Percentiles rank a stretch among this genome's conserved stretches.
Evolutionary conservation across 345 rosid species (phyloP).

Genomic region (Murraya paniculata): DNA sequence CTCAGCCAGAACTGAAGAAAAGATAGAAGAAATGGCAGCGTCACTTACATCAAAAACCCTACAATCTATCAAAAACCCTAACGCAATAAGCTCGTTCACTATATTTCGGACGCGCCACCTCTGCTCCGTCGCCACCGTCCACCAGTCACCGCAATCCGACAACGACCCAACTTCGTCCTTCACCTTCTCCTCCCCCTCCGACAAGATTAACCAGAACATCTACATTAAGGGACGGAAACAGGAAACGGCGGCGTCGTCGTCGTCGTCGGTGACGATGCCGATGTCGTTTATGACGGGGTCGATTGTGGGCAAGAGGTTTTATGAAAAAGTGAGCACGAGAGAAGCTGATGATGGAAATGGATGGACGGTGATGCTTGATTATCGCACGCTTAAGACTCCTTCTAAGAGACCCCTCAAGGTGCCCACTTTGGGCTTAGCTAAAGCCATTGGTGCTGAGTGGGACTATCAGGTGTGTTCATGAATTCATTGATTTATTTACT

Average conservation of each 20-base stretch:
- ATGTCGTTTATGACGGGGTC: slow-evolving; percentile 93
- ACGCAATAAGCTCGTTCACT: not conserved
- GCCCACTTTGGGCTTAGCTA: slow-evolving; percentile 74
- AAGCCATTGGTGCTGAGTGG: slow-evolving; percentile 94
- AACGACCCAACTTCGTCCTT: slow-evolving; percentile 49
- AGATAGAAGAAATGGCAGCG: slow-evolving; percentile 31
- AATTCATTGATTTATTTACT: not conserved
- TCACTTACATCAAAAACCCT: slow-evolving; percentile 42
- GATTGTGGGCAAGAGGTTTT: slow-evolving; percentile 81
- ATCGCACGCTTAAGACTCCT: slow-evolving; percentile 86
- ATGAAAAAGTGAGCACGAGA: slow-evolving; percentile 72
- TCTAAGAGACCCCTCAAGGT: slow-evolving; percentile 78
- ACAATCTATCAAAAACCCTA: slow-evolving; percentile 30
- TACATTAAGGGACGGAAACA: slow-evolving; percentile 37
- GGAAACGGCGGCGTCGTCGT: slow-evolving; percentile 25
- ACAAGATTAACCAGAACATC: slow-evolving; percentile 35
- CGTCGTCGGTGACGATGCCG: slow-evolving; percentile 82
- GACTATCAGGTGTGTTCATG: slow-evolving; percentile 69
- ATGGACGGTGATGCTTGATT: slow-evolving; percentile 96
- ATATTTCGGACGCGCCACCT: slow-evolving; percentile 31
- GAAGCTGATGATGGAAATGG: slow-evolving; percentile 90
- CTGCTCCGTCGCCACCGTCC: slow-evolving; percentile 38
- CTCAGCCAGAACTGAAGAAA: not conserved
- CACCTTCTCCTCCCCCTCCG: slow-evolving; percentile 30
- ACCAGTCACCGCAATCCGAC: slow-evolving; percentile 33